Evolutionary conservation across 495 filamentous ascomycete species (phyloP), one percentile per base, ranked within the genome.

Genomic region (Amphirosellinia nigrospora): DNA sequence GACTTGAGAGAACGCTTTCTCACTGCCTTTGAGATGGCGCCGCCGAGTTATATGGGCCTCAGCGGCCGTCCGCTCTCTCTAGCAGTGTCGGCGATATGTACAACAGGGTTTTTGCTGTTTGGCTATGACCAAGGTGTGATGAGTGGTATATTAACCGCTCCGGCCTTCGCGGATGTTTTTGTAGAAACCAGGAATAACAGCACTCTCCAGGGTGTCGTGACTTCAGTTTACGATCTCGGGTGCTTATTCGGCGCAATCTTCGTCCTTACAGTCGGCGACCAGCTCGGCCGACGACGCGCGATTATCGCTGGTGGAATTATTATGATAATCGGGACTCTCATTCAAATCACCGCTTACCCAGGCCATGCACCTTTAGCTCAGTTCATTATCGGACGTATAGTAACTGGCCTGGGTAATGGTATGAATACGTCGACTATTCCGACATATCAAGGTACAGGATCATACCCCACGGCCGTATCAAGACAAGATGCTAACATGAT

Each of bases 151-250:
- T 94, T 95, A 70, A 89, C 88, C 52, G 88, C 92, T 0, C 80
- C 83, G 0, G 86, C 87, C 11, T 96, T 96, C 82, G 90, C 89
- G 78, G 72, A 86, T 34, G 83, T 89, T 19, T 93, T 95, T 74
- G 86, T 87, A 15, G 89, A 89, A 50, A 92, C 91, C 1, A 84
- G 84, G 60, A 80, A 84, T 71, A 83, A 93, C 73, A 80, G 88
- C 6, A 90, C 89, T 1, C 93, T 93, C 88, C 91, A 94, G 77
- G 93, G 91, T 36, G 82, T 92, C 23, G 90, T 95, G 16, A 95
- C 93, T 3, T 91, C 93, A 3, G 92, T 96, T 52, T 96, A 94
- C 76, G 92, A 94, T 73, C 85, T 94, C 45, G 93, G 91, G 28
- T 94, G 93, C 80, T 79, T 95, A 21, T 76, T 87, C 11, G 93